Percentiles rank a stretch among this genome's conserved stretches.
Conservation (phyloP, 169 alveolate species). For the Cryptosporidium xiaoi region DNA sequence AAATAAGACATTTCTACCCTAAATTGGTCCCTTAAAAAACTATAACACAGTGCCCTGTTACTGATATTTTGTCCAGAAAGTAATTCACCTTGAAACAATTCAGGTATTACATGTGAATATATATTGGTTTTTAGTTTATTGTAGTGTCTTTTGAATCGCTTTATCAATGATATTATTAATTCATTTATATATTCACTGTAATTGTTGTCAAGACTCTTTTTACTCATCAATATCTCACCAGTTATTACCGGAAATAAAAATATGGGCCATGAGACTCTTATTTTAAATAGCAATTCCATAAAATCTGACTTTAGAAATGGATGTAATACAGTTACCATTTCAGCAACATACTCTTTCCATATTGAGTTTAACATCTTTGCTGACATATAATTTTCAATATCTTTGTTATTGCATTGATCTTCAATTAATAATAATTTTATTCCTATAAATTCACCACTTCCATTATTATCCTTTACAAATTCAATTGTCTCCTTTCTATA, state of each 20-base stretch:
- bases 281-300: slow-evolving; percentile 35
- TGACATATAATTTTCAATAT: slow-evolving; percentile 17
- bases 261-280: slow-evolving; percentile 35
- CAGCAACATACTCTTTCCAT: slow-evolving; percentile 66
- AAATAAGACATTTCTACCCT: slow-evolving; percentile 42
- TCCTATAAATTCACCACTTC: not conserved
- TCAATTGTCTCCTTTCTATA: slow-evolving; percentile 13
- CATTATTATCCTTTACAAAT: not conserved
- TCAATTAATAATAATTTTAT: not conserved
- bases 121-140: slow-evolving; percentile 15
- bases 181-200: not conserved
- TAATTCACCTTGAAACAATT: slow-evolving; percentile 46
- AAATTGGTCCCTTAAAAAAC: slow-evolving; percentile 15
- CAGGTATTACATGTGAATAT: slow-evolving; percentile 47
- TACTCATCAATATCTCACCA: slow-evolving; percentile 26
- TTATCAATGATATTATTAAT: not conserved
- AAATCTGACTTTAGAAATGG: slow-evolving; percentile 48
- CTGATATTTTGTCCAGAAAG: not conserved
- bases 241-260: slow-evolving; percentile 31
- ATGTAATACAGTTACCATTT: slow-evolving; percentile 33
- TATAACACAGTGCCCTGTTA: slow-evolving; percentile 7
- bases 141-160: slow-evolving; percentile 49
- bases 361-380: slow-evolving; percentile 1
- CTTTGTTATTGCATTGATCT: not conserved
- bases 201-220: not conserved